Base-by-base conservation (phyloP, 2,329 filamentous ascomycete genomes). In the Talaromyces sp. region DNA sequence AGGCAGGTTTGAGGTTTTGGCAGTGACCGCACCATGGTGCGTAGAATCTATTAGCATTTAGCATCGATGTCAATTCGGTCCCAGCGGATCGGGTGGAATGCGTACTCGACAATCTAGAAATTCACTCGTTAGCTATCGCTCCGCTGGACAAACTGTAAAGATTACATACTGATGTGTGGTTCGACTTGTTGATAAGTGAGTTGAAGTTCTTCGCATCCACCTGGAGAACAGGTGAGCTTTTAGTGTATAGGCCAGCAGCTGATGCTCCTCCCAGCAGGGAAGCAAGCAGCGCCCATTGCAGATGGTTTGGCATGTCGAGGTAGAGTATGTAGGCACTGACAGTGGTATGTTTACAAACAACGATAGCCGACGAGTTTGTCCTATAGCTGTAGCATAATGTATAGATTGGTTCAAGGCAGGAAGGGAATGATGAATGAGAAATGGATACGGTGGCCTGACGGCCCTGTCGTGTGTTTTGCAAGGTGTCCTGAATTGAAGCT, bases 21-120 rank as follows among this genome's bases (percentile, higher is more conserved):
- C 95, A 99, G 81, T 98, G 95, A 49, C 94, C 95, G 74, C 95
- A 98, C 94, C 94, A 98, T 27, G 94, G 94, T 9, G 94, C 94
- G 74, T 97, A 98, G 85, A 98, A 98, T 80, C 93, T 92, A 75
- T 88, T 80, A 60, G 66, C 41, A 67, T 71, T 62, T 69, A 69
- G 60, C 57, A 64, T 61, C 66, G 65, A 24, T 35, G 43, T 31
- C 41, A 7, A 31, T 45, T 41, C 19, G 66, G 68, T 31, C 27
- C 27, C 58, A 60, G 64, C 56, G 56, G 57, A 62, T 64, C 66
- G 62, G 61, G 13, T 22, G 49, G 60, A 56, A 27, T 68, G 70
- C 81, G 80, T 79, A 84, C 82, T 85, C 83, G 70, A 85, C 78
- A 69, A 85, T 81, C 83, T 85, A 67, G n/a, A 66, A 64, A 63